These are phyloP conservation scores for Dothistroma septosporum DNA, from an alignment of 2,329 filamentous ascomycete genomes.

Conservation along the genomic window DNA sequence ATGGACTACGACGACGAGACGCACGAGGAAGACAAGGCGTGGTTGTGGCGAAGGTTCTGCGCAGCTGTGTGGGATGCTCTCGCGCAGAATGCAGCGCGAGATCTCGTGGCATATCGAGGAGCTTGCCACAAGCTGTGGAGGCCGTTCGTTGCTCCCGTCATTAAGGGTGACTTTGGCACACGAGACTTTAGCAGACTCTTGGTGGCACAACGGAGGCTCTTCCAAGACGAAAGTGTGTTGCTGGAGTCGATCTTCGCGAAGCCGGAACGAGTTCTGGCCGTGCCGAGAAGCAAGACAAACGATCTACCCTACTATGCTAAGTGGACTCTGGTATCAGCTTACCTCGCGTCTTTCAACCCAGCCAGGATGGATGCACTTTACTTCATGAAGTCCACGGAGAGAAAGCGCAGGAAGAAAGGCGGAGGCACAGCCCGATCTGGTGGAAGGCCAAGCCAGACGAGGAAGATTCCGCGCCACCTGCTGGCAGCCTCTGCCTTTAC, in stretches of 20 bases:
- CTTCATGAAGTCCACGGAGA: conserved; percentile 67
- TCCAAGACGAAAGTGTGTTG: conserved; percentile 68
- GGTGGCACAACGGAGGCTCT: conserved; percentile 63
- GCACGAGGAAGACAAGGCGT: conserved; percentile 56
- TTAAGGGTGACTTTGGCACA: conserved; percentile 66
- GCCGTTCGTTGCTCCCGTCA: conserved; percentile 73
- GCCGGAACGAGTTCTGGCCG: conserved; percentile 9
- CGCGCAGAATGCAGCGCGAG: conserved; percentile 72
- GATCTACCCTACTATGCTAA: conserved; percentile 68
- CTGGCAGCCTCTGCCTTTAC: conserved; percentile 74
- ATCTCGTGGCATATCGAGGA: conserved; percentile 67
- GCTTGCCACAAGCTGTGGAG: conserved; percentile 77
- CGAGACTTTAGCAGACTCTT: conserved; percentile 83
- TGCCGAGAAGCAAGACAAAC: conserved; percentile 32
- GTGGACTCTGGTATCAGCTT: conserved; percentile 69
- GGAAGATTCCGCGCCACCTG: conserved; percentile 72
- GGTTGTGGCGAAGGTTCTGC: conserved; percentile 77
- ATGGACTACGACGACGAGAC: conserved; percentile 48
- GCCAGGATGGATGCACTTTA: conserved; percentile 67
- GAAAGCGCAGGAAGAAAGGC: conserved; percentile 48
- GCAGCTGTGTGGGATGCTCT: conserved; percentile 84
- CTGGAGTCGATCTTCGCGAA: conserved; percentile 57
- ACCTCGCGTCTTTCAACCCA: conserved; percentile 77
- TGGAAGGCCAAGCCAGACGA: conserved; percentile 43
- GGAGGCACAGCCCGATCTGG: conserved; percentile 39